Evolutionary conservation across 257 asterid species (phyloP).

Genomic region (Solanum chmielewskii): DNA sequence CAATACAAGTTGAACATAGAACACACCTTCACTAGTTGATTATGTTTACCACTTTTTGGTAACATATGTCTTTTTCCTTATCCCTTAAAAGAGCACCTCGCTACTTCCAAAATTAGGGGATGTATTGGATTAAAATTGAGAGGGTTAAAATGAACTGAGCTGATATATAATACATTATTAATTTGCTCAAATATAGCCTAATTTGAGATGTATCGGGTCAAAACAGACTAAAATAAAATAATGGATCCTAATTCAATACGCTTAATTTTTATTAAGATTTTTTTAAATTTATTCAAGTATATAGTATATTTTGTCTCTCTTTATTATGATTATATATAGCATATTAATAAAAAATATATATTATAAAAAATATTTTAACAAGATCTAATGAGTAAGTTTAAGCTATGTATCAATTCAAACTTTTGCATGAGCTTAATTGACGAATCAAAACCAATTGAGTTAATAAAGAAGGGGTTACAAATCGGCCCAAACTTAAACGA

Average conservation of each 20-base stretch:
- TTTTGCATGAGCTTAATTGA: neutral
- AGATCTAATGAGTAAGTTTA: neutral
- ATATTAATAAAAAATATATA: too few relatives aligned
- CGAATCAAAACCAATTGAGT: rapidly evolving
- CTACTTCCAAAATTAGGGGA: neutral
- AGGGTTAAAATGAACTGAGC: neutral
- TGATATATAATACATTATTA: neutral
- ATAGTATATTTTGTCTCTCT: too few relatives aligned
- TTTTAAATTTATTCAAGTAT: neutral
- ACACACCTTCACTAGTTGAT: neutral
- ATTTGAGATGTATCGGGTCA: neutral
- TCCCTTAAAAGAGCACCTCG: neutral
- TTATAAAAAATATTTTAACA: neutral
- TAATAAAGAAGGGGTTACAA: neutral
- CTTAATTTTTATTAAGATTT: neutral
- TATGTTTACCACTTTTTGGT: neutral
- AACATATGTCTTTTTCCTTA: neutral
- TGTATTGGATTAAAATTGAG: neutral
- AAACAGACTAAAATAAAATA: neutral
- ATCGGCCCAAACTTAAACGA: rapidly evolving
- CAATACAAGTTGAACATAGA: neutral
- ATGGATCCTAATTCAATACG: neutral
- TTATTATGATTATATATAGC: too few relatives aligned
- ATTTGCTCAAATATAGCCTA: neutral
- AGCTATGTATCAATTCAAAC: neutral